A percentile compares a stretch with the other conserved stretches of the same genome.
phyloP scores from a whole-genome alignment of 495 filamentous ascomycete species.

The Aspergillus ostianus region DNA sequence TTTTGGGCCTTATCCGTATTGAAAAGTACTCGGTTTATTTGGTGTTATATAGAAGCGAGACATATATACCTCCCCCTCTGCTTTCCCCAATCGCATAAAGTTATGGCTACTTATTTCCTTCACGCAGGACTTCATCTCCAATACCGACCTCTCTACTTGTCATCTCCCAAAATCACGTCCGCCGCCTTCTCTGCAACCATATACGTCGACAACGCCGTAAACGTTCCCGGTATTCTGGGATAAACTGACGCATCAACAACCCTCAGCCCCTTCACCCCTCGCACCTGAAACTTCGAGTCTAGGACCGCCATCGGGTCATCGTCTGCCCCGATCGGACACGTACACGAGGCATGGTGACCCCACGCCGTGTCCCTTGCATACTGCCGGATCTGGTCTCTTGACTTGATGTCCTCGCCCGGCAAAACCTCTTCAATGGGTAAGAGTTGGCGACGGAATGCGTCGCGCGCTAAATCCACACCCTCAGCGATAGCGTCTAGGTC shows the following conservation, averaged over 20 bases:
- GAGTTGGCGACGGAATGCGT: slow-evolving; percentile 33
- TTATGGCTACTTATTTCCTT: no score
- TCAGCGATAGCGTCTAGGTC: slow-evolving; percentile 51
- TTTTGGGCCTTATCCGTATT: no score
- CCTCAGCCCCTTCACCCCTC: slow-evolving; percentile 50
- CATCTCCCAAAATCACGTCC: slow-evolving; percentile 48
- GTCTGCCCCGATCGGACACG: slow-evolving; percentile 55
- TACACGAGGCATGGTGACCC: slow-evolving; percentile 62
- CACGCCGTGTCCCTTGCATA: slow-evolving; percentile 53
- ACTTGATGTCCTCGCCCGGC: slow-evolving; percentile 42
- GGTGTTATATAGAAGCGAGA: no score
- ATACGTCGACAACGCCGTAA: slow-evolving; percentile 56
- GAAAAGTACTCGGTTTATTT: no score
- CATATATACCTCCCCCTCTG: no score
- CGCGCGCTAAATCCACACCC: slow-evolving; percentile 43
- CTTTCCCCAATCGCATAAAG: no score
- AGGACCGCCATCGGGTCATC: slow-evolving; percentile 59
- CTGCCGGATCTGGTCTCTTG: slow-evolving; percentile 42
- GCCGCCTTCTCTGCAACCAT: slow-evolving; percentile 65
- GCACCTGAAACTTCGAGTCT: slow-evolving; percentile 56
- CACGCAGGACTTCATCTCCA: no score
- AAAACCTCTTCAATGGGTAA: slow-evolving; percentile 39
- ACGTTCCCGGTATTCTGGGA: slow-evolving; percentile 58
- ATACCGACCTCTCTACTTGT: background rate
- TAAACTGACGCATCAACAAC: slow-evolving; percentile 63